These are phyloP conservation scores for Nevesoporus exiguus DNA, from an alignment of 768 basidiomycete species.

Conservation along the genomic window DNA sequence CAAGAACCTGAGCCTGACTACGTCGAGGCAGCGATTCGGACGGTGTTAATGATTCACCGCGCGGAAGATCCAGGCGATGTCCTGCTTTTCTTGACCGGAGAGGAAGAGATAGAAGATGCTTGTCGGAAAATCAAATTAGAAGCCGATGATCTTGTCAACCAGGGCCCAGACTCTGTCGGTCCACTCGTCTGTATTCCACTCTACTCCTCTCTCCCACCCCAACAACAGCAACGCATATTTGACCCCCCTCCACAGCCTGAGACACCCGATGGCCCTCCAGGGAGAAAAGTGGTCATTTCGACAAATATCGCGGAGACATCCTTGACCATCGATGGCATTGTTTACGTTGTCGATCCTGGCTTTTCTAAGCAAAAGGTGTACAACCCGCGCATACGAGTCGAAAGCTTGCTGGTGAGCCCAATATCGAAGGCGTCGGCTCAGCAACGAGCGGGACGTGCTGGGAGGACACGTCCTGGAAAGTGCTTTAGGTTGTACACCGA, in stretches of 20 bases:
- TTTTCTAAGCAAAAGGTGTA: slow-evolving; percentile 99
- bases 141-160: slow-evolving; percentile 76
- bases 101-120: slow-evolving; percentile 97
- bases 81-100: slow-evolving; percentile 93
- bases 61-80: slow-evolving; percentile 93
- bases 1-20: slow-evolving; percentile 94
- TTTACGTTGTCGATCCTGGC: slow-evolving; percentile 98
- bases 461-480: slow-evolving; percentile 93
- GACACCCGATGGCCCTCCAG: slow-evolving; percentile 66
- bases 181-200: slow-evolving; percentile 88
- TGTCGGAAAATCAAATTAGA: slow-evolving; percentile 92
- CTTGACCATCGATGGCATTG: slow-evolving; percentile 96
- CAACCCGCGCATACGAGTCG: slow-evolving; percentile 95
- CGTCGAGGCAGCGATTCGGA: slow-evolving; percentile 94
- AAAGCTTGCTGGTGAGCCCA: slow-evolving; percentile 87
- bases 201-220: slow-evolving; percentile 91
- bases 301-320: slow-evolving; percentile 99
- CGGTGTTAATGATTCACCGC: slow-evolving; percentile 95
- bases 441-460: slow-evolving; percentile 94
- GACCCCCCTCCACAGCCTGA: slow-evolving; percentile 75
- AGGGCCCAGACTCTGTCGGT: slow-evolving; percentile 73
- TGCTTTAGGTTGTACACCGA: slow-evolving; percentile 97
- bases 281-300: slow-evolving; percentile 90
- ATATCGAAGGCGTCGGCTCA: slow-evolving; percentile 97
- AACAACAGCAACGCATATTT: slow-evolving; percentile 96